phyloP scores from a whole-genome alignment of 805 yeast genomes.

The Myxozyma vanderwaltii region DNA sequence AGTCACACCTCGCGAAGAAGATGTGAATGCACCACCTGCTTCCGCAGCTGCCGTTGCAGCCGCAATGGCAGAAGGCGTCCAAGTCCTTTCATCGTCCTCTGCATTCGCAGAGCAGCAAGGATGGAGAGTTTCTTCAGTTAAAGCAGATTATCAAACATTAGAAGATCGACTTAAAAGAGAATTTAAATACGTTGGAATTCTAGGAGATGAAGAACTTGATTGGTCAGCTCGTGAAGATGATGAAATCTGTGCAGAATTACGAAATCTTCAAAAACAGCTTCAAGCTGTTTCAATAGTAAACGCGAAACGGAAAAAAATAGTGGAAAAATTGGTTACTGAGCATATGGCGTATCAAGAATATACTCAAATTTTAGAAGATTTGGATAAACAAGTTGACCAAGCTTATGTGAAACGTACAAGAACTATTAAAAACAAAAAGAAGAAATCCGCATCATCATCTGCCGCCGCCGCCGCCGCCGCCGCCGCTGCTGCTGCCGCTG shows the following conservation, averaged over 20 bases:
- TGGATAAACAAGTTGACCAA: slow-evolving; percentile 96
- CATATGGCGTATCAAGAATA: slow-evolving; percentile 96
- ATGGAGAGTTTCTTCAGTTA: slow-evolving; percentile 51
- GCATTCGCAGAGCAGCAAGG: slow-evolving; percentile 41
- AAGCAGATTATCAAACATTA: slow-evolving; percentile 71
- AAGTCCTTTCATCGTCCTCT: slow-evolving; percentile 33
- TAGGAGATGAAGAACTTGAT: slow-evolving; percentile 53
- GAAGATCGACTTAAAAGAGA: slow-evolving; percentile 90
- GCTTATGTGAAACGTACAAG: slow-evolving; percentile 82
- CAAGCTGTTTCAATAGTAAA: slow-evolving; percentile 63
- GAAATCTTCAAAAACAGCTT: slow-evolving; percentile 70
- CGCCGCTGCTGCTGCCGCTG: slow-evolving; percentile 27
- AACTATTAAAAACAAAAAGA: slow-evolving; percentile 68
- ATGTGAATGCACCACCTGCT: slow-evolving; percentile 1
- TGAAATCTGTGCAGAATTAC: slow-evolving; percentile 82
- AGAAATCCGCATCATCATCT: slow-evolving; percentile 39
- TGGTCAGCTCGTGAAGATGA: slow-evolving; percentile 77
- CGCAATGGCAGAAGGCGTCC: slow-evolving; percentile 14
- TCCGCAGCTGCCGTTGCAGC: slow-evolving; percentile 6
- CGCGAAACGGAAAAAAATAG: slow-evolving; percentile 61
- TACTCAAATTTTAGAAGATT: slow-evolving; percentile 82
- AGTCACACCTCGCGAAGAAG: slow-evolving; percentile 1
- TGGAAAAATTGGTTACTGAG: slow-evolving; percentile 77
- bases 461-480: slow-evolving; percentile 7
- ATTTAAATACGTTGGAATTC: slow-evolving; percentile 84